Conservation (phyloP, 495 filamentous ascomycete species). For the Thermothielavioides terrestris region DNA sequence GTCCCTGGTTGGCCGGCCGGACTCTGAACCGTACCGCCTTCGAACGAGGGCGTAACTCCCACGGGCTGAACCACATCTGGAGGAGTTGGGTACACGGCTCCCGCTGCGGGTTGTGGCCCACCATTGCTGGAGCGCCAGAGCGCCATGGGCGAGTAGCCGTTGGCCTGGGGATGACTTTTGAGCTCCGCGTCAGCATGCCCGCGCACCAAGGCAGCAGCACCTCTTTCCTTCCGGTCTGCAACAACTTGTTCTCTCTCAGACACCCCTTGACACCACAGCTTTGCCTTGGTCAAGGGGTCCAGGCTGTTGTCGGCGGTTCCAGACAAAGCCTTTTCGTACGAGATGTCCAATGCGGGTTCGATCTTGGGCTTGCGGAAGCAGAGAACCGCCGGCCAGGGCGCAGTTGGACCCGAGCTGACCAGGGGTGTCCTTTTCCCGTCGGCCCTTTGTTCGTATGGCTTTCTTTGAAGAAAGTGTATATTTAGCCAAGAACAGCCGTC, state of each 20-base stretch:
- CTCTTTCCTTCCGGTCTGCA: slow-evolving; percentile 43
- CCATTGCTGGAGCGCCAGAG: slow-evolving; percentile 44
- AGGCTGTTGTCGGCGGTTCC: slow-evolving; percentile 18
- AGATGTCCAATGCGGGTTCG: slow-evolving; percentile 10
- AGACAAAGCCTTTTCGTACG: slow-evolving; percentile 10
- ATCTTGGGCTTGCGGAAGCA: slow-evolving; percentile 40
- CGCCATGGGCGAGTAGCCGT: slow-evolving; percentile 33
- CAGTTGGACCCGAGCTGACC: slow-evolving; percentile 24
- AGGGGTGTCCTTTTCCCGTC: slow-evolving; percentile 37
- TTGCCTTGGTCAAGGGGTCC: slow-evolving; percentile 60
- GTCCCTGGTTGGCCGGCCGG: slow-evolving; percentile 32
- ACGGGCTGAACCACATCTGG: slow-evolving; percentile 58
- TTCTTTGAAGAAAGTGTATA: slow-evolving; percentile 26
- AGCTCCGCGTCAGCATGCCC: slow-evolving; percentile 34
- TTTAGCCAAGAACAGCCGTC: slow-evolving; percentile 29
- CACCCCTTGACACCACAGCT: slow-evolving; percentile 54
- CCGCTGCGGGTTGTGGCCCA: slow-evolving; percentile 43
- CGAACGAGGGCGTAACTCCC: slow-evolving; percentile 42
- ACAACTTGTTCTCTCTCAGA: slow-evolving; percentile 40
- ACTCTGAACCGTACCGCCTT: slow-evolving; percentile 36
- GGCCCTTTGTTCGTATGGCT: slow-evolving; percentile 31
- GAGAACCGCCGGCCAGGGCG: slow-evolving; percentile 42
- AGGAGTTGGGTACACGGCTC: slow-evolving; percentile 78
- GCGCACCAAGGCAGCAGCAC: slow-evolving; percentile 37
- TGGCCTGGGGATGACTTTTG: slow-evolving; percentile 22